Percentiles rank a stretch among this genome's conserved stretches.
phyloP scores from a whole-genome alignment of 2,329 filamentous ascomycete genomes.

The Cladosporium sp. region DNA sequence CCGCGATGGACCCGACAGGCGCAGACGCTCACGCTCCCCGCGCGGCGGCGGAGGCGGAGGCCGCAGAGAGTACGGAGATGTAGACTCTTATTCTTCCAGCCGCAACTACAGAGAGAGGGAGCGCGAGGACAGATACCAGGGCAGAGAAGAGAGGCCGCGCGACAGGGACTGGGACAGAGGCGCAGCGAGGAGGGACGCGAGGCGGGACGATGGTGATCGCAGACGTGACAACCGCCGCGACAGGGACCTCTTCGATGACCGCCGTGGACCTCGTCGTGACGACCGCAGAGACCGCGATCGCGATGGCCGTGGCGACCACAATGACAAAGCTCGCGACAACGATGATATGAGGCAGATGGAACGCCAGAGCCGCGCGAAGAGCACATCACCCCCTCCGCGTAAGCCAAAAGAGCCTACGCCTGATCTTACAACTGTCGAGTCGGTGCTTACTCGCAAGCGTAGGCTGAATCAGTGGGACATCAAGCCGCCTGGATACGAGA shows the following conservation, averaged over 20 bases:
- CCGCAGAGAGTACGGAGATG: constrained; percentile 68
- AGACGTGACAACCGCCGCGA: constrained; percentile 40
- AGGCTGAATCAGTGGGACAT: constrained; percentile 99
- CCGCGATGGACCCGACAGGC: constrained; percentile 51
- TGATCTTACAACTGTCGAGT: constrained; percentile 81
- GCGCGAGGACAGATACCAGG: constrained; percentile 84
- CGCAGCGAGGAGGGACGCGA: constrained; percentile 59
- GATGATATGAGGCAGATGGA: constrained; percentile 34
- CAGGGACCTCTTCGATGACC: constrained; percentile 13
- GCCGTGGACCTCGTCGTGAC: constrained; percentile 21
- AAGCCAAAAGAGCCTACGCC: constrained; percentile 95
- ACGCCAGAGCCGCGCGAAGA: constrained; percentile 51
- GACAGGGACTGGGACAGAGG: constrained; percentile 49
- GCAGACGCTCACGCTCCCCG: constrained; percentile 78
- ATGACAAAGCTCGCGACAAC: constrained; percentile 33
- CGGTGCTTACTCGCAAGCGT: constrained; percentile 80
- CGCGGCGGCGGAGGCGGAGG: constrained; percentile 52
- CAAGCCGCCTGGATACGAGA: constrained; percentile 96
- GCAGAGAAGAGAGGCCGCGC: constrained; percentile 68
- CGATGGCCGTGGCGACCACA: constrained; percentile 35
- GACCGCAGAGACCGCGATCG: constrained; percentile 45
- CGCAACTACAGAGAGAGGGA: constrained; percentile 89
- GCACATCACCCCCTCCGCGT: constrained; percentile 73
- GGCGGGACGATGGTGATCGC: constrained; percentile 56
- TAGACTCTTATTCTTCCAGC: constrained; percentile 87